Conservation (phyloP, 768 basidiomycete genomes). For the Auriscalpium orientale region DNA sequence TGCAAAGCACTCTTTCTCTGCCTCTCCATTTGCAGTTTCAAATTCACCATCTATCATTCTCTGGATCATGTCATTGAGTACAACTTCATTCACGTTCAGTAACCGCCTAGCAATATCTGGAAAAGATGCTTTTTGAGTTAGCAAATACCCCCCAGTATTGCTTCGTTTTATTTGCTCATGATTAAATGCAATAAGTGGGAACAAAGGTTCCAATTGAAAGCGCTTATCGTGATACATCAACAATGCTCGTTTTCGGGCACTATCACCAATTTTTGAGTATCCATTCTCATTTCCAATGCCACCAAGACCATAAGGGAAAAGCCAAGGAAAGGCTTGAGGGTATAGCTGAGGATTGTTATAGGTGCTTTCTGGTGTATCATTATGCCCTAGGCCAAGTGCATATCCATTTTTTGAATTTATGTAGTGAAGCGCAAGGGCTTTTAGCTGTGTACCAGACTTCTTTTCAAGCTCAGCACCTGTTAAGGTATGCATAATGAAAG, state of each 20-base stretch:
- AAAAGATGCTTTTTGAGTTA: conserved; percentile 4
- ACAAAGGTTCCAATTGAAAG: conserved; percentile 31
- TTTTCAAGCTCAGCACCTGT: conserved; percentile 18
- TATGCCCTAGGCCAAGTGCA: conserved; percentile 25
- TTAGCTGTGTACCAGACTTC: neutral
- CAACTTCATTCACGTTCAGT: neutral
- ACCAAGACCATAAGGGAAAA: conserved; percentile 34
- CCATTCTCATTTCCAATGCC: conserved; percentile 22
- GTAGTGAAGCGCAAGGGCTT: conserved; percentile 21
- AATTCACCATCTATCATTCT: neutral
- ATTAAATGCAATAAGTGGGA: conserved; percentile 32
- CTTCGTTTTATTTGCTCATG: conserved; percentile 29
- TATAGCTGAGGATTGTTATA: conserved; percentile 30
- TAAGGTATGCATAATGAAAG: conserved; percentile 32
- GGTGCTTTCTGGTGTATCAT: conserved; percentile 19
- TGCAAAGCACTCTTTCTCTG: conserved; percentile 6
- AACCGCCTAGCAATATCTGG: conserved; percentile 2
- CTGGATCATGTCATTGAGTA: conserved; percentile 1
- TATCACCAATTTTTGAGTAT: conserved; percentile 13
- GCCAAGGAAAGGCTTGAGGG: conserved; percentile 34
- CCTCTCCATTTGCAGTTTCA: neutral
- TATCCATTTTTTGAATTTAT: conserved; percentile 19
- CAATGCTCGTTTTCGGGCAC: conserved; percentile 20
- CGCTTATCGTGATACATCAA: conserved; percentile 34
- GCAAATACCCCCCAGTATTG: conserved; percentile 19